phyloP scores from a whole-genome alignment of 164 flowering plant genomes.

The Vitis cinerea region DNA sequence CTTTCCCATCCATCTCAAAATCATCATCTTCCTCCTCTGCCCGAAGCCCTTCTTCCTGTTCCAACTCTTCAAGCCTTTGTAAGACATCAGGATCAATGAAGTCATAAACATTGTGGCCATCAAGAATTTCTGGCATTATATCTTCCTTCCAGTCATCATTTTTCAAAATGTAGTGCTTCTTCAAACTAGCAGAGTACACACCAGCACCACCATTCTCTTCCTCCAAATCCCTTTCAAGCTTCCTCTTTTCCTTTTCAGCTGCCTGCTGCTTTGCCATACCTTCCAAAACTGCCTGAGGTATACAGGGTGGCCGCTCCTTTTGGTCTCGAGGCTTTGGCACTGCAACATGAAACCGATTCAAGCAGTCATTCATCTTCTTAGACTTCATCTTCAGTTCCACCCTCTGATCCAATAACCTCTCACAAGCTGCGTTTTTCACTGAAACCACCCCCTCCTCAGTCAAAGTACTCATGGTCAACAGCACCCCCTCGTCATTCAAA shows the following conservation, averaged over 20 bases:
- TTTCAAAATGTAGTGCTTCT: conserved; percentile 67
- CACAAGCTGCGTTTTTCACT: conserved; percentile 89
- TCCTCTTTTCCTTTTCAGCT: conserved; percentile 54
- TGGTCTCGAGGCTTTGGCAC: conserved; percentile 80
- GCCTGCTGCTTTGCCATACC: conserved; percentile 53
- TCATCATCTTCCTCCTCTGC: conserved; percentile 60
- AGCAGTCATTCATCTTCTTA: conserved; percentile 74
- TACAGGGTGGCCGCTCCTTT: conserved; percentile 81
- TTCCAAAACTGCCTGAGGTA: conserved; percentile 78
- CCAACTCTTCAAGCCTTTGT: conserved; percentile 76
- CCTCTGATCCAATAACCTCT: conserved; percentile 76
- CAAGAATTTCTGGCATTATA: conserved; percentile 82
- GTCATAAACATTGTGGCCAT: conserved; percentile 86
- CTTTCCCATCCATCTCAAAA: conserved; percentile 64
- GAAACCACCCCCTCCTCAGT: conserved; percentile 80
- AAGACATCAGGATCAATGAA: conserved; percentile 76
- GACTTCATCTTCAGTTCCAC: conserved; percentile 89
- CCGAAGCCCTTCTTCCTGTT: conserved; percentile 61
- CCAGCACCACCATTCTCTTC: conserved; percentile 89
- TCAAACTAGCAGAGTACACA: conserved; percentile 79
- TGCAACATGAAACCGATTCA: conserved; percentile 85
- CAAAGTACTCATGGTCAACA: conserved; percentile 85
- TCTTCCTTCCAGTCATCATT: conserved; percentile 87
- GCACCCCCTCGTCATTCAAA: conserved; percentile 46
- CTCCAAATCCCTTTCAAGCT: conserved; percentile 82